A percentile compares a stretch with the other conserved stretches of the same genome.
These are phyloP conservation scores for Rutstroemia sp. DNA, from an alignment of 2,329 filamentous ascomycete genomes.

Conservation along the genomic window DNA sequence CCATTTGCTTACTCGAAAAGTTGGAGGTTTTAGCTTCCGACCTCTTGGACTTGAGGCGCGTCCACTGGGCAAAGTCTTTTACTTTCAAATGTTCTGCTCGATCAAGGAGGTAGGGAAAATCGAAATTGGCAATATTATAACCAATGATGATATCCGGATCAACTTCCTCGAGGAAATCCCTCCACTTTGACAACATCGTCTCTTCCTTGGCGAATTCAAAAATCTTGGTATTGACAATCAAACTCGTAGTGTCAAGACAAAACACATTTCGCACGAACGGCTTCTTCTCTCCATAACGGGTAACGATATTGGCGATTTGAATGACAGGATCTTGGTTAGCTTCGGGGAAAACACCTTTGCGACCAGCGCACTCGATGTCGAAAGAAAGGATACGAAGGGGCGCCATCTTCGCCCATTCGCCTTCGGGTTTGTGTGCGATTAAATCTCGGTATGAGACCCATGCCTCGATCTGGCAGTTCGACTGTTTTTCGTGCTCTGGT, in stretches of 20 bases:
- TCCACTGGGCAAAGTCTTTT: slow-evolving; percentile 76
- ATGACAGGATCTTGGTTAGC: slow-evolving; percentile 89
- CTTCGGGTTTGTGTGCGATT: slow-evolving; percentile 79
- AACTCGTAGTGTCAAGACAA: slow-evolving; percentile 82
- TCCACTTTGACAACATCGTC: slow-evolving; percentile 89
- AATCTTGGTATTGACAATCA: slow-evolving; percentile 92
- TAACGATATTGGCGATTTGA: slow-evolving; percentile 95
- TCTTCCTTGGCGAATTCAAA: slow-evolving; percentile 75
- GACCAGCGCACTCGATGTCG: slow-evolving; percentile 96
- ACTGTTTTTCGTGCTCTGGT: slow-evolving; percentile 60
- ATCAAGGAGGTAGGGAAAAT: slow-evolving; percentile 92
- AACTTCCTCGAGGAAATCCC: slow-evolving; percentile 78
- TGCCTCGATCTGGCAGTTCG: slow-evolving; percentile 95
- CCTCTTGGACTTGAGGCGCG: slow-evolving; percentile 62
- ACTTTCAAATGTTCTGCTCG: slow-evolving; percentile 81
- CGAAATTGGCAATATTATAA: slow-evolving; percentile 98
- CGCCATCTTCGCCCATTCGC: slow-evolving; percentile 97
- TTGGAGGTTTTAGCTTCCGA: slow-evolving; percentile 73
- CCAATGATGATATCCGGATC: slow-evolving; percentile 97
- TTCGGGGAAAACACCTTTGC: slow-evolving; percentile 96
- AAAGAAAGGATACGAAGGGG: slow-evolving; percentile 89
- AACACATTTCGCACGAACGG: slow-evolving; percentile 97
- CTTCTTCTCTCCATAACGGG: slow-evolving; percentile 87
- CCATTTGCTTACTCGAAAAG: slow-evolving; percentile 97
- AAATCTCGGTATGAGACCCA: slow-evolving; percentile 75